Evolutionary conservation across 106 monocot species (phyloP).

Genomic region (Dendrobium officinale): DNA sequence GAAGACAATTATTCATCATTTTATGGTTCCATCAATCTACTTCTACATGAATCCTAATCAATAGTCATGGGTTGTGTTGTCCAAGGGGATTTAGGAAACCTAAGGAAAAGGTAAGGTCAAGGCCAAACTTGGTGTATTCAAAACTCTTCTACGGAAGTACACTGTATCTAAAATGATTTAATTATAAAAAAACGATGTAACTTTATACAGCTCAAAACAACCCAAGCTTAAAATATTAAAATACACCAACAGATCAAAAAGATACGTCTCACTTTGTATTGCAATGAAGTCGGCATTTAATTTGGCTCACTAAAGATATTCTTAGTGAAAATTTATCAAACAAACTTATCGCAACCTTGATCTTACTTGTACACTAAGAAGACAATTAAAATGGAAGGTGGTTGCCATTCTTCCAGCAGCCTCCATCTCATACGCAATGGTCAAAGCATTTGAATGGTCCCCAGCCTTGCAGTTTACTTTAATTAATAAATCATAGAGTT

Average conservation of each 20-base stretch:
- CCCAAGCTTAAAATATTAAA: neutral
- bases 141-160: neutral
- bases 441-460: conserved; percentile 96
- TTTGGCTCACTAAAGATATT: neutral
- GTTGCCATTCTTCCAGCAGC: conserved; percentile 97
- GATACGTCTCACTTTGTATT: neutral
- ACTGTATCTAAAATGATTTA: neutral
- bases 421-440: conserved; percentile 99
- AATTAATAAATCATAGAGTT: conserved; percentile 89
- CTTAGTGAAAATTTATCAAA: neutral
- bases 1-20: no score
- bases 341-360: neutral
- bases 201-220: neutral
- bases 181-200: neutral
- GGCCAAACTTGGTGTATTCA: neutral
- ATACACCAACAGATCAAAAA: neutral
- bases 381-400: conserved; percentile 95
- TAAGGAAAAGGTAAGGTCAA: no score
- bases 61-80: no score
- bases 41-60: no score
- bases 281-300: neutral
- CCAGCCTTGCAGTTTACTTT: conserved; percentile 96
- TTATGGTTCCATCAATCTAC: no score
- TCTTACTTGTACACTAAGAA: conserved; percentile 93
- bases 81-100: no score